Base-by-base conservation (phyloP, 1,284 basidiomycete genomes). In the Rhodotorula sp. region DNA sequence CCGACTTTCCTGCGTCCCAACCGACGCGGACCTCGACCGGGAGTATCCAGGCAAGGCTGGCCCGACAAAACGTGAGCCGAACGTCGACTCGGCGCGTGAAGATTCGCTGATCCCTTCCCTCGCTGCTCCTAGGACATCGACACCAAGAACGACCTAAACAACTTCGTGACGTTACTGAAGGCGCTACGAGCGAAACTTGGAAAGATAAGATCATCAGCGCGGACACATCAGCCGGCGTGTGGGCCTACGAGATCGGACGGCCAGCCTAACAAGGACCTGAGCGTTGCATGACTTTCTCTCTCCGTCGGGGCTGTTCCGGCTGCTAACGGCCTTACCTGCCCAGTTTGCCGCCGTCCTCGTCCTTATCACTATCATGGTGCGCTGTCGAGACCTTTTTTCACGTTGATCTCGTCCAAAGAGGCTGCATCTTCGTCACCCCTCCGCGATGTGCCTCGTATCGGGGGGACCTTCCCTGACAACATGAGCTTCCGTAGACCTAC, bases 21-120 rank as follows among this genome's bases (percentile, higher is more conserved):
- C 20, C 26, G 40, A n/a, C 6, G n/a, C 26, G 4, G 44, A 59
- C 37, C 53, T 70, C 26, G 70, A 71, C 30, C 68, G 70, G 70
- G 70, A 71, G 24, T 71, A 71, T 28, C 70, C 70, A 0, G 63
- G 63, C 11, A 26, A 28, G 10, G 64, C 66, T 1, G 70, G 70
- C 0, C 54, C 44, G 0, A 63, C 64, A 2, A 2, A 18, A 66
- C 8, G 64, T 26, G 51, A 31, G 15, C 15, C 20, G 8, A 1
- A 4, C 9, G 4, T 4, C 13, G 15, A 11, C n/a, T 24, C 16
- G 24, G 13, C 8, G 22, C 34, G 9, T 3, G n/a, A 13, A 22
- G 4, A 15, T 4, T 5, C 7, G 18, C 56, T 60, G 31, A 60
- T 26, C n/a, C 18, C 6, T 9, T 15, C 4, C 9, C 15, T 31